Evolutionary conservation across 2,329 filamentous ascomycete genomes (phyloP).

Genomic region (Colletotrichum eremochloae): DNA sequence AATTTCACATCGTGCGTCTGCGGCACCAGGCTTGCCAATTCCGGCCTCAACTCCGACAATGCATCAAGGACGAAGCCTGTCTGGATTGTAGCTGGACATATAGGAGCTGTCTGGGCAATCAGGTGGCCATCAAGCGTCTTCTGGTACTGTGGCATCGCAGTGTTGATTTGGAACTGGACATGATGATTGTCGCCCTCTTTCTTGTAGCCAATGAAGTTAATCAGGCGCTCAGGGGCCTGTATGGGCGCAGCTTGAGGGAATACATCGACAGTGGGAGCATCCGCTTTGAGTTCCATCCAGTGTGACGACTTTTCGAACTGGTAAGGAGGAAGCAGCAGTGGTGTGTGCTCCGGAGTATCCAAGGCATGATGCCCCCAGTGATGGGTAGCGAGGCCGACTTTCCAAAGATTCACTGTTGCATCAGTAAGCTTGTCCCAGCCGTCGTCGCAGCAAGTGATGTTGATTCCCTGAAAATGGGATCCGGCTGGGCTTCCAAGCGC

Average conservation of each 20-base stretch:
- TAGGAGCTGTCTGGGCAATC: neutral
- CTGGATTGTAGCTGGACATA: neutral
- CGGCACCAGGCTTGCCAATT: neutral
- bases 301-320: slow-evolving; percentile 57
- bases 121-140: neutral
- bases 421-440: neutral
- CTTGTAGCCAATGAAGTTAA: neutral
- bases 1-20: neutral
- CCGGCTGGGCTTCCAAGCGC: slow-evolving; percentile 42
- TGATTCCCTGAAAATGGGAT: neutral
- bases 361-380: slow-evolving; percentile 5
- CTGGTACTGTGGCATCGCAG: neutral
- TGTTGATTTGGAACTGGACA: neutral
- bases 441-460: neutral
- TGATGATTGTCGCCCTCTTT: neutral
- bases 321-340: slow-evolving; percentile 55
- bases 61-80: neutral
- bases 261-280: slow-evolving; percentile 49
- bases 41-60: neutral
- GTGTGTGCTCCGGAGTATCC: slow-evolving; percentile 45
- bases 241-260: slow-evolving; percentile 46
- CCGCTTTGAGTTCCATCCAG: slow-evolving; percentile 53
- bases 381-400: neutral
- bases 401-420: slow-evolving; percentile 2
- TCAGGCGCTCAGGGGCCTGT: neutral